Evolutionary conservation across 169 alveolate species (phyloP), one percentile per base, ranked within the genome.

Genomic region (Babesia divergens): DNA sequence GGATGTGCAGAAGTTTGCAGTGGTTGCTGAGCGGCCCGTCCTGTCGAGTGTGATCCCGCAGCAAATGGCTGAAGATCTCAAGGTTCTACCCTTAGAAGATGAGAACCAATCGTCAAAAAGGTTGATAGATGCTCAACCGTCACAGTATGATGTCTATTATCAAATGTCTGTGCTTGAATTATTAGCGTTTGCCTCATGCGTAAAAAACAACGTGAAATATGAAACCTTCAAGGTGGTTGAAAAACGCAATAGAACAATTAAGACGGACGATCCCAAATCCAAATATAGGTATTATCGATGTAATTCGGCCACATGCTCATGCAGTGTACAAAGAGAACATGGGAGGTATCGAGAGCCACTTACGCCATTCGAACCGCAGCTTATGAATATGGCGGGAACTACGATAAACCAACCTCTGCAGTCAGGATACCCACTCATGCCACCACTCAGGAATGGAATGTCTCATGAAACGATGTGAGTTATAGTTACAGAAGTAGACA

Each of bases 311-410:
- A 14, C 43, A 34, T 1, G 18, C 2, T 26, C n/a, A 31, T 35
- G n/a, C 47, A 62, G 72, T 29, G 60, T 1, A 20, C 37, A 24
- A 3, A 13, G 28, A 34, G 59, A 42, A 14, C 52, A 62, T 11
- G 49, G 32, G 42, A 56, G 60, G 8, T 34, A 59, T 35, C 72
- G 47, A 1, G 72, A 49, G n/a, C 22, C 43, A 4, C 72, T 62
- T 11, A 46, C 35, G 13, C 60, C 72, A 1, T 62, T 44, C 40
- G 72, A 62, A 22, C 53, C 68, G 16, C 68, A 37, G 53, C 35
- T 58, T 20, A 9, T 58, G 18, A 29, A 37, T 37, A 40, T 37
- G 13, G 44, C 68, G n/a, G 68, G 68, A 2, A 7, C 7, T 47
- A n/a, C n/a, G n/a, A n/a, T n/a, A n/a, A 46, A 38, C 59, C 42